Conservation (phyloP, 306 rosid species). For the Cucurbita argyrosperma region DNA sequence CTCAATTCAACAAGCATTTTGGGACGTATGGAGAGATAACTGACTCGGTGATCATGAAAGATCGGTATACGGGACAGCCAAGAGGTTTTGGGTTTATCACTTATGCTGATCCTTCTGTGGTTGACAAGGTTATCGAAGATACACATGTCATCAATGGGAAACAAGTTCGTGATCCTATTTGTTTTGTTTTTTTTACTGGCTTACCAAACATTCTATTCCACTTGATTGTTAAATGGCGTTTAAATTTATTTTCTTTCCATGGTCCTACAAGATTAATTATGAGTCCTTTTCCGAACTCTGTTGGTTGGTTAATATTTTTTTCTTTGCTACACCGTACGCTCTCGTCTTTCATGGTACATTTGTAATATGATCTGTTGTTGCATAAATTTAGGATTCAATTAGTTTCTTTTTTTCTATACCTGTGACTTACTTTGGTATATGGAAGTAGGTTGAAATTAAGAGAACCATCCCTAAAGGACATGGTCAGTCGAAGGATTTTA, state of each 20-base stretch:
- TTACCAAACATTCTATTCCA: neutral
- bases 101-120: constrained; percentile 73
- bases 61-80: constrained; percentile 66
- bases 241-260: neutral
- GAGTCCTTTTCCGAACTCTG: neutral
- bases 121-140: constrained; percentile 69
- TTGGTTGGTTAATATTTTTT: neutral
- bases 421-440: neutral
- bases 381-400: neutral
- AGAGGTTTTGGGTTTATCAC: constrained; percentile 89
- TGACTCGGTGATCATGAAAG: constrained; percentile 89
- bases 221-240: neutral
- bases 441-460: constrained; percentile 69
- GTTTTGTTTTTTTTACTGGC: neutral
- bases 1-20: constrained; percentile 62
- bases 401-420: neutral
- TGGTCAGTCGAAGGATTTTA: constrained; percentile 60
- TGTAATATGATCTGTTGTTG: neutral
- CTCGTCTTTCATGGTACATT: neutral
- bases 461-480: constrained; percentile 90
- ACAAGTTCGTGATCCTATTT: constrained; percentile 29
- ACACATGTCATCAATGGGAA: constrained; percentile 60
- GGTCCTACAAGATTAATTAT: neutral
- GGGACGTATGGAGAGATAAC: constrained; percentile 83
- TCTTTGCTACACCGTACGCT: neutral